Percentiles rank a stretch among this genome's conserved stretches.
Conservation (phyloP, 129 eudicot genomes). For the Flaveria linearis region DNA sequence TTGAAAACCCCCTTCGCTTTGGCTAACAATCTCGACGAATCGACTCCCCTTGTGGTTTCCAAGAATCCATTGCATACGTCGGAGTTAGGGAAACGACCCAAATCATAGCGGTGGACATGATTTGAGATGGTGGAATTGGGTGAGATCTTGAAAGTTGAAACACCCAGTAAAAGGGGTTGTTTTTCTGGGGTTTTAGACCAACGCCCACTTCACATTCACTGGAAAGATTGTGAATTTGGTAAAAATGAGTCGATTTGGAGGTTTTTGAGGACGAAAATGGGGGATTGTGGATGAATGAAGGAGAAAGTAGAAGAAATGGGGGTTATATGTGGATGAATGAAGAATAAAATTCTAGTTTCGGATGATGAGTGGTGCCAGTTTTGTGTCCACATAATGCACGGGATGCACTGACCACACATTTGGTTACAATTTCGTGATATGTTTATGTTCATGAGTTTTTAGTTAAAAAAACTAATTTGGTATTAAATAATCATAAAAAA, state of each 20-base stretch:
- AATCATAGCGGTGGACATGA: constrained; percentile 74
- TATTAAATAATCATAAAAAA: no score
- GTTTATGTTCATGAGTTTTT: not conserved
- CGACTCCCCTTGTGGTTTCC: constrained; percentile 23
- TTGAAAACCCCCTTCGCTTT: constrained; percentile 36
- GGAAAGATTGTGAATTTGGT: not conserved
- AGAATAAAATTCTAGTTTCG: constrained; percentile 16
- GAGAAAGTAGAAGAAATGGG: not conserved
- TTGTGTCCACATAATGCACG: constrained; percentile 42
- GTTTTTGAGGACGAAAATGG: constrained; percentile 22
- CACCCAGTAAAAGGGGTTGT: constrained; percentile 21
- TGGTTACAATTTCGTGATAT: constrained; percentile 11
- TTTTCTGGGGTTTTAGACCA: constrained; percentile 17
- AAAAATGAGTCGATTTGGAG: not conserved
- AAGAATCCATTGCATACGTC: constrained; percentile 53
- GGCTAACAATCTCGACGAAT: not conserved
- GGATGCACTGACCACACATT: constrained; percentile 31
- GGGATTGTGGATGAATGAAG: constrained; percentile 13
- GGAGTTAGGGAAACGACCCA: constrained; percentile 66
- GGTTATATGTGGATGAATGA: constrained; percentile 6
- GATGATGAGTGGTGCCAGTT: constrained; percentile 43
- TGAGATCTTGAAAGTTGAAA: not conserved
- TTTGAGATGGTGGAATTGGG: not conserved
- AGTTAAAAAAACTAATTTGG: no score
- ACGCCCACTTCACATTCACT: constrained; percentile 38